Evolutionary conservation across 129 eudicot genomes (phyloP), one percentile per base, ranked within the genome.

Genomic region (Tanacetum coccineum): DNA sequence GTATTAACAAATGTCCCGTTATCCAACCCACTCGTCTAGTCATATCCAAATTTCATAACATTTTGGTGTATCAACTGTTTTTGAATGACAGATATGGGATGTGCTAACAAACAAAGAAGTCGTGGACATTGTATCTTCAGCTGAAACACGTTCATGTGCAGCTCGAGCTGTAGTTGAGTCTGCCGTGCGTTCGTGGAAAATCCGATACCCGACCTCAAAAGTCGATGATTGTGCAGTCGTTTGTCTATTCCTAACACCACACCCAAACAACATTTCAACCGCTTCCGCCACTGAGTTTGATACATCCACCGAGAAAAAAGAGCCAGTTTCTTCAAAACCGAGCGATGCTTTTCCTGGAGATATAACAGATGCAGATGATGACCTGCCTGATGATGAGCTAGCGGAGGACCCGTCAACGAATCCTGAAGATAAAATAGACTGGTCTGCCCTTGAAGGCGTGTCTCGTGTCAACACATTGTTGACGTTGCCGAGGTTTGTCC

Each of bases 211-310:
- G 3, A 85, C 96, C 55, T 87, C 98, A 2, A 91, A 87, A 73
- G 89, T 87, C 19, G 97, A 91, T 3, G 97, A 91, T 69, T 92
- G 98, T 84, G 96, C 98, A 14, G 95, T 82, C 18, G 86, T 92
- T 64, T 92, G 98, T 82, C 95, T 92, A 36, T 92, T 92, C 30
- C 81, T 92, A 5, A 82, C 84, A 49, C 73, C 95, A 4, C 65
- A 61, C 15, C 3, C 66, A 17, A n/a, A 61, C 25, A 67, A 49
- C 15, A 8, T 75, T 48, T 81, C 84, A 1, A 58, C 78, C 20
- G 84, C 85, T 56, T 68, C 91, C 14, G 54, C 75, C 18, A 8
- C 72, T 26, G 62, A 81, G 42, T 14, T 67, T 36, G 60, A 70
- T 20, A 39, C 49, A 11, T 10, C 52, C 52, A n/a, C 6, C 28